phyloP scores from a whole-genome alignment of 2,329 filamentous ascomycete species.

The Intubia oerlemansii region DNA sequence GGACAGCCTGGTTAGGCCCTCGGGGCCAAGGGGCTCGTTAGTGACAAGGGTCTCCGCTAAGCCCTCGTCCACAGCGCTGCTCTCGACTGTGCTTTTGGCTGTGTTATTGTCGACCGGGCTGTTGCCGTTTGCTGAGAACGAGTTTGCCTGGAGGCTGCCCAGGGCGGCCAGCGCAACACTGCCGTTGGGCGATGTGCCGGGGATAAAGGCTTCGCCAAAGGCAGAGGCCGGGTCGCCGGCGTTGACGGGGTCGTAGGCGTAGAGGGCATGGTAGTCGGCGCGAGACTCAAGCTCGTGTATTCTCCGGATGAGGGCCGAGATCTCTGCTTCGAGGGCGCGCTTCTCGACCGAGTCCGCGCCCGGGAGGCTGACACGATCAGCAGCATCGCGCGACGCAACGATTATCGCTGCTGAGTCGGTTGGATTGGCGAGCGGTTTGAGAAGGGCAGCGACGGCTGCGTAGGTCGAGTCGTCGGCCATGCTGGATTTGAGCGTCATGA shows the following conservation, averaged over 20 bases:
- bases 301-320: slow-evolving; percentile 55
- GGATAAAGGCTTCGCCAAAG: no score
- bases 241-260: no score
- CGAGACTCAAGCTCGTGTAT: slow-evolving; percentile 69
- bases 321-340: slow-evolving; percentile 58
- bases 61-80: slow-evolving; percentile 11
- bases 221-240: no score
- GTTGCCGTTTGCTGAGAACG: no score
- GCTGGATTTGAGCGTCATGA: no score
- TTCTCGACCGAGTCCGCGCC: slow-evolving; percentile 60
- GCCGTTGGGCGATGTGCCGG: background rate
- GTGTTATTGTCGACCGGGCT: no score
- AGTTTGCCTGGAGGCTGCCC: slow-evolving; percentile 9
- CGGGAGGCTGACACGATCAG: slow-evolving; percentile 44
- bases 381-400: slow-evolving; percentile 12
- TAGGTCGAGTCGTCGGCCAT: slow-evolving; percentile 12
- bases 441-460: slow-evolving; percentile 11
- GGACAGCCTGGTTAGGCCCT: slow-evolving; percentile 66
- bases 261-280: slow-evolving; percentile 21
- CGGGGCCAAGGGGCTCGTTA: no score
- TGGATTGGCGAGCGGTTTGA: slow-evolving; percentile 13
- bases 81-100: no score
- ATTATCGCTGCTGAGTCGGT: slow-evolving; percentile 6
- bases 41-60: background rate
- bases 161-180: background rate